A percentile compares a stretch with the other conserved stretches of the same genome.
Conservation (phyloP, 352 stramenopile genomes). For the Albugo candida region DNA sequence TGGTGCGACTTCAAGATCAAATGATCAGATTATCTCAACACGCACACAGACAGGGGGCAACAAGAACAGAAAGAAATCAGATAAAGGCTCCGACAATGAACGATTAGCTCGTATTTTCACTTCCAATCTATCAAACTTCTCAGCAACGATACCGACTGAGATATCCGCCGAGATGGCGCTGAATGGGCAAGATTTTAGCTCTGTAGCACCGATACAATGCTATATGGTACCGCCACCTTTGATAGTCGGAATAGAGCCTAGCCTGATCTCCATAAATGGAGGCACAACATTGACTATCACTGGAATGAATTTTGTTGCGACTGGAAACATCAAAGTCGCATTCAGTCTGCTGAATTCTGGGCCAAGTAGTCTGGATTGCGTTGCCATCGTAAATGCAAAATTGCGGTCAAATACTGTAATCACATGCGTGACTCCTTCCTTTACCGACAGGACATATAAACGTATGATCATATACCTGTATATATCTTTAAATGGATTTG, state of each 20-base stretch:
- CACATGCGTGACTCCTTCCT: conserved; percentile 19
- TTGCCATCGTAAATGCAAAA: conserved; percentile 28
- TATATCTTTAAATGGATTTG: conserved; percentile 35
- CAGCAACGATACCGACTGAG: conserved; percentile 19
- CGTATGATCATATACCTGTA: conserved; percentile 15
- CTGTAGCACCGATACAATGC: conserved; percentile 16
- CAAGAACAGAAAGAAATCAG: too few species aligned
- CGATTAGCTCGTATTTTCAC: too few species aligned
- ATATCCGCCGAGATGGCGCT: conserved; percentile 31
- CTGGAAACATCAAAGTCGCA: conserved; percentile 19
- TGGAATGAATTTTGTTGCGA: conserved; percentile 31
- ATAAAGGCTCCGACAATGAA: too few species aligned
- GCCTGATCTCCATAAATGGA: conserved; percentile 21
- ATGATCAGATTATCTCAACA: too few species aligned
- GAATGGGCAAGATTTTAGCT: conserved; percentile 50
- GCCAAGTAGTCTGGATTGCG: conserved; percentile 2
- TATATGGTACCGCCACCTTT: conserved; percentile 19
- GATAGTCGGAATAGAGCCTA: conserved; percentile 17
- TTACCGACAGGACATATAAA: conserved; percentile 10
- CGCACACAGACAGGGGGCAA: too few species aligned
- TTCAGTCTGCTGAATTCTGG: conserved; percentile 11
- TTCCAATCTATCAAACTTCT: too few species aligned
- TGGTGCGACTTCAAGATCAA: too few species aligned
- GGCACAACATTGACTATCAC: conserved; percentile 19
- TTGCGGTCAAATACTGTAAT: conserved; percentile 25